These are phyloP conservation scores for Phycomyces blakesleeanus DNA, from an alignment of 192 early-diverging fungal species.

Conservation along the genomic window DNA sequence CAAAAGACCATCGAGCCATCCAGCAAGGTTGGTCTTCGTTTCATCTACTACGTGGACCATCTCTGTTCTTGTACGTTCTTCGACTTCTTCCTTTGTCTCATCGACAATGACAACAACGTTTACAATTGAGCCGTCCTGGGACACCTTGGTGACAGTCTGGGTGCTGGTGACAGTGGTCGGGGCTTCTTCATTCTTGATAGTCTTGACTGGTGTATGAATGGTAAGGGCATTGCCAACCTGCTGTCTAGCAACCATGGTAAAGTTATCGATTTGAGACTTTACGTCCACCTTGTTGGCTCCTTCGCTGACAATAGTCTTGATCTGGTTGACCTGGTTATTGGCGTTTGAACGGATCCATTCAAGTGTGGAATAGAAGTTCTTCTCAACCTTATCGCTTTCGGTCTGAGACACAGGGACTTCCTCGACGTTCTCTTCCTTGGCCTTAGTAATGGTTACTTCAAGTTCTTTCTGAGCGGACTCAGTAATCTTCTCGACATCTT, in stretches of 20 bases:
- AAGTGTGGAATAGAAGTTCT: constrained; percentile 7
- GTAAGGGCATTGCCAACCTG: constrained; percentile 5
- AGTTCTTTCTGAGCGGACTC: constrained; percentile 7
- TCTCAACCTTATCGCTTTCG: neutral
- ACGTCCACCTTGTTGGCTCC: constrained; percentile 7
- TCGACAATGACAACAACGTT: neutral
- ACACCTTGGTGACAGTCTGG: constrained; percentile 4
- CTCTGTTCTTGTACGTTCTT: neutral
- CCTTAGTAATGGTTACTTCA: constrained; percentile 4
- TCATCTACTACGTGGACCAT: neutral
- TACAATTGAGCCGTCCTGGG: constrained; percentile 2
- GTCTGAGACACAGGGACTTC: neutral
- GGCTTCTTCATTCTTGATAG: neutral
- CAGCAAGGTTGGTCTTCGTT: constrained; percentile 3
- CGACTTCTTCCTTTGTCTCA: constrained; percentile 1
- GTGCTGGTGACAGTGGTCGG: neutral
- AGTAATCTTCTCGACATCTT: constrained; percentile 3
- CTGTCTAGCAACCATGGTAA: neutral
- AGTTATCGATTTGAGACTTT: constrained; percentile 10
- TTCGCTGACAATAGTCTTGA: constrained; percentile 7
- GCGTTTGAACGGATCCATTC: constrained; percentile 12
- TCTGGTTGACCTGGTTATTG: constrained; percentile 4
- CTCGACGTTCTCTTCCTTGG: neutral
- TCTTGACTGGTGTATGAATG: neutral
- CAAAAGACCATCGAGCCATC: constrained; percentile 12